Conservation (phyloP, 768 basidiomycete species). For the Russula vinacea region DNA sequence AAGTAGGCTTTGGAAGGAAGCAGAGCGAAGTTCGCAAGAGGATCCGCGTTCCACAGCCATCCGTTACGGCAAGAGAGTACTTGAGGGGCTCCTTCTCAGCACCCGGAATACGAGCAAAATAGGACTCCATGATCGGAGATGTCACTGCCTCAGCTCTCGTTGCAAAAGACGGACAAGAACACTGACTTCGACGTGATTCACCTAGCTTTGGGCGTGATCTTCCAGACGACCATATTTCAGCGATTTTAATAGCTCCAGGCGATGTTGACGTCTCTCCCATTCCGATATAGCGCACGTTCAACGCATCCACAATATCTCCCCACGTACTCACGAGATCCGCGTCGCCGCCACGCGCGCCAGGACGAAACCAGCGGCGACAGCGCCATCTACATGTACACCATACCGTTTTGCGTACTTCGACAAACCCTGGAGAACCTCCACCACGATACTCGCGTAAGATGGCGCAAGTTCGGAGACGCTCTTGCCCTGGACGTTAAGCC, state of each 20-base stretch:
- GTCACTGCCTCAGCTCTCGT: slow-evolving; percentile 14
- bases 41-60: slow-evolving; percentile 98
- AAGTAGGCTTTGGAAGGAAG: slow-evolving; percentile 92
- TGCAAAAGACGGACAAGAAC: slow-evolving; percentile 1
- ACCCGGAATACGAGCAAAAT: slow-evolving; percentile 81
- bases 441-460: slow-evolving; percentile 53
- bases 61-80: slow-evolving; percentile 92
- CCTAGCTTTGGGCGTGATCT: slow-evolving; percentile 75
- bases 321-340: slow-evolving; percentile 54
- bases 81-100: slow-evolving; percentile 46
- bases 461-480: slow-evolving; percentile 61
- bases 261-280: slow-evolving; percentile 74
- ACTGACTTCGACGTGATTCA: slow-evolving; percentile 72
- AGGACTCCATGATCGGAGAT: slow-evolving; percentile 85
- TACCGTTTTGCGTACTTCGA: slow-evolving; percentile 63
- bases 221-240: slow-evolving; percentile 81
- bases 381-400: slow-evolving; percentile 59
- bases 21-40: slow-evolving; percentile 90
- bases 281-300: slow-evolving; percentile 90
- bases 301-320: slow-evolving; percentile 72
- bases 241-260: slow-evolving; percentile 71
- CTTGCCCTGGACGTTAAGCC: slow-evolving; percentile 60
- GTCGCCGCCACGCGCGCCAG: slow-evolving; percentile 52
- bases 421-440: slow-evolving; percentile 48
- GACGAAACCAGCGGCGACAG: slow-evolving; percentile 69